Evolutionary conservation across 2,329 filamentous ascomycete genomes (phyloP), one percentile per base, ranked within the genome.

Genomic region (Rhinocladiella mackenziei): DNA sequence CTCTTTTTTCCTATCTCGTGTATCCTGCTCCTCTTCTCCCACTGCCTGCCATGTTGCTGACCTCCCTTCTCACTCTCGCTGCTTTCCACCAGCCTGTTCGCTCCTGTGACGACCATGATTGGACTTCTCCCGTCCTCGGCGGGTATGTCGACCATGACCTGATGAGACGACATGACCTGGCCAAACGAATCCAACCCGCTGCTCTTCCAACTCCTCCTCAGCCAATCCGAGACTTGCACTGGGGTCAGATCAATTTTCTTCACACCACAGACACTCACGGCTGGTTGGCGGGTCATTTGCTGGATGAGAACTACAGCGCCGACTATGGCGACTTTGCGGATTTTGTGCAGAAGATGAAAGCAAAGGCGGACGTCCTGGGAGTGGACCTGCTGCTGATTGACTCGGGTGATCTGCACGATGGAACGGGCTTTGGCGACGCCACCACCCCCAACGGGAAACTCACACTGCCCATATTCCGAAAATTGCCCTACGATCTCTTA

Each of bases 191-290:
- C 39, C 53, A 55, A 25, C 53, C 53, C n/a, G 34, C 31, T 19
- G 53, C 53, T 8, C 32, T 49, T 7, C 32, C 39, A 10, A 51
- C 50, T 17, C 44, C 48, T n/a, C 39, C 50, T 3, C 53, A 55
- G 37, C 41, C 43, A 20, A 55, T 55, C 50, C 49, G 50, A 32
- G 53, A 53, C 44, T 30, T 81, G 5, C 74, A 77, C 67, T 82
- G 78, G 79, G 78, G 78, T 2, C 75, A 82, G 58, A 61, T 82
- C 54, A 82, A 82, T 55, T 77, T 77, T 43, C 48, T 82, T 49
- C 89, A 94, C 61, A 97, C 91, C 1, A 96, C 92, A 32, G 86
- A 96, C 63, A 92, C 86, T 3, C 91, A 97, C 67, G 91, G 92
- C 57, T 98, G 92, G 92, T 82, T 92, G 60, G 88, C 81, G 6